phyloP scores from a whole-genome alignment of 2,329 filamentous ascomycete genomes.

The Colletotrichum liaoningense region DNA sequence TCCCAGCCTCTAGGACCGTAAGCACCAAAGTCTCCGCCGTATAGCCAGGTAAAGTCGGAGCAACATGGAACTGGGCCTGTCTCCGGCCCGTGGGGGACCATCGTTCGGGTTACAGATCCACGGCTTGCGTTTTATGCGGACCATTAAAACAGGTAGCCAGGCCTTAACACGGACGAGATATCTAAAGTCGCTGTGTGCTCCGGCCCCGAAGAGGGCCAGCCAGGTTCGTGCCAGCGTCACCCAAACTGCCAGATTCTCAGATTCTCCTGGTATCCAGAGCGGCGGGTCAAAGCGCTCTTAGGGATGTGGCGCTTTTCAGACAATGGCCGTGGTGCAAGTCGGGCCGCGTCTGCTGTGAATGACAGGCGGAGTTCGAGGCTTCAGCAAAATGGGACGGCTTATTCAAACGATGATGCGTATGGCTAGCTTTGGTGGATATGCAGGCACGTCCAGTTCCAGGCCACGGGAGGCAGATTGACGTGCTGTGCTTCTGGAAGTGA shows the following conservation, averaged over 20 bases:
- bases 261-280: background rate
- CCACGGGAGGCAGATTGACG: background rate
- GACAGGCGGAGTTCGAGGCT: background rate
- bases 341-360: background rate
- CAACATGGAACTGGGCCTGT: background rate
- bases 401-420: background rate
- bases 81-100: background rate
- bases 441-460: background rate
- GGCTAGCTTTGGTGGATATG: background rate
- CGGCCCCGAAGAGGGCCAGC: background rate
- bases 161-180: background rate
- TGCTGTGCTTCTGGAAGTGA: background rate
- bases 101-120: slow-evolving; percentile 13
- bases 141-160: background rate
- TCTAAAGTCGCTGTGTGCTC: slow-evolving; percentile 21
- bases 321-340: background rate
- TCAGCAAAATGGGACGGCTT: background rate
- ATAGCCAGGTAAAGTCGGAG: background rate
- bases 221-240: background rate
- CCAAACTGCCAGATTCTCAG: background rate
- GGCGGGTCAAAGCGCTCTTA: slow-evolving; percentile 23
- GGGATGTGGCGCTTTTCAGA: background rate
- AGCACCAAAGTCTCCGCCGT: background rate
- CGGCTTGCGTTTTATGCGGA: slow-evolving; percentile 12
- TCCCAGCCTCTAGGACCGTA: background rate